Evolutionary conservation across 495 filamentous ascomycete genomes (phyloP), one percentile per base, ranked within the genome.

Genomic region (Niebla homalea): DNA sequence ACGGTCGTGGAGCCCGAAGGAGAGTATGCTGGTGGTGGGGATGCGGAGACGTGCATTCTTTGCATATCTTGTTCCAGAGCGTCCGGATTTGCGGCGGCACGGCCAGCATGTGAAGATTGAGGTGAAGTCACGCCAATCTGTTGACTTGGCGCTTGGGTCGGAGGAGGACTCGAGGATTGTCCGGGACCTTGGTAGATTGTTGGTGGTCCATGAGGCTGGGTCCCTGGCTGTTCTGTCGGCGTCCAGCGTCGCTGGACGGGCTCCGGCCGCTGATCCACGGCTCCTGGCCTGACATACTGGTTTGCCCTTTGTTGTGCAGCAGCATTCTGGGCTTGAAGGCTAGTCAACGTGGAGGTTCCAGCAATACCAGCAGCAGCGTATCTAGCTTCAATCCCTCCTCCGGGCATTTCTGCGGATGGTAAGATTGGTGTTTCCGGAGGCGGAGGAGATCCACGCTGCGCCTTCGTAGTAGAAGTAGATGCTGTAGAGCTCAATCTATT

Each of bases 381-480:
- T 36, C 87, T 76, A 22, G 88, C 86, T 61, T 93, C 86, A 61
- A 97, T 94, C 37, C 84, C 84, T 21, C 83, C 83, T 19, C 79
- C 78, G 2, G 83, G 78, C 25, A 80, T 71, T 48, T 76, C 77
- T 18, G 76, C 77, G 3, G 84, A 83, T 36, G 83, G 83, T 10
- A 85, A 76, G 39, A 89, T 75, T n/a, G 92, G 92, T 0, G 92
- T 97, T 62, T 97, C 93, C 3, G 92, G 92, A 4, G 92, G 92
- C 5, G 93, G 89, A 2, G 92, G 92, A 19, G 90, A 96, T 18
- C 92, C 92, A 55, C 92, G 77, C 61, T 87, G 83, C 26, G 90
- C 92, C 50, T 86, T 77, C 10, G 93, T 97, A 7, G 92, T 98
- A 2, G 89, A 94, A 0, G 80, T 94, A 0, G 92, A 96, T 15